Evolutionary conservation across 768 basidiomycete species (phyloP).

Genomic region (Tulasnella sp.): DNA sequence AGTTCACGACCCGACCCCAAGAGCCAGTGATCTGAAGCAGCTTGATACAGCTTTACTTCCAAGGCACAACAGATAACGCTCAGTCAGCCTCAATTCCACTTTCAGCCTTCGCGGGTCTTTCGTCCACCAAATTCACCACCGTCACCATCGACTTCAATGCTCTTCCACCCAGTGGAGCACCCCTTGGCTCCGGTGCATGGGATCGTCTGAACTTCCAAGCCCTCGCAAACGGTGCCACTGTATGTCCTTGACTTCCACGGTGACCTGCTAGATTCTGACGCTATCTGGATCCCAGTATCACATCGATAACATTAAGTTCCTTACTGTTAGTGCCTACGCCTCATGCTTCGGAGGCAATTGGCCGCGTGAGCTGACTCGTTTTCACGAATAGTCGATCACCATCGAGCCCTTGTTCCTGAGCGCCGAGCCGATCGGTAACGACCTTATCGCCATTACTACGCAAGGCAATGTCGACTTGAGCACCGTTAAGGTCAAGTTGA

Average conservation of each 20-base stretch:
- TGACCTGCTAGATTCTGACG: neutral
- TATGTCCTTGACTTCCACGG: conserved; percentile 23
- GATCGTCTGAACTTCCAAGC: conserved; percentile 57
- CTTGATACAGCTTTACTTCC: conserved; percentile 45
- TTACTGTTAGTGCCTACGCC: conserved; percentile 43
- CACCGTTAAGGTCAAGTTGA: conserved; percentile 47
- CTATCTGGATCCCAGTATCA: conserved; percentile 38
- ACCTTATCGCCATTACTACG: conserved; percentile 56
- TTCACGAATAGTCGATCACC: conserved; percentile 47
- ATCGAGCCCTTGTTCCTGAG: conserved; percentile 55
- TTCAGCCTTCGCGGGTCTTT: conserved; percentile 49
- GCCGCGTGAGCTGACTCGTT: neutral
- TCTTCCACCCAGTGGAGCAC: conserved; percentile 49
- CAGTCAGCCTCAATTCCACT: conserved; percentile 50
- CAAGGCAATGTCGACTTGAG: conserved; percentile 53
- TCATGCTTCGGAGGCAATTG: neutral
- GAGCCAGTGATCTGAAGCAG: neutral
- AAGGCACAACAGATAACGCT: conserved; percentile 48
- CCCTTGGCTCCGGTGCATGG: conserved; percentile 50
- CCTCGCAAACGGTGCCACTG: conserved; percentile 50
- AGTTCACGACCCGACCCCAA: neutral
- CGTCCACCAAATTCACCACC: conserved; percentile 49
- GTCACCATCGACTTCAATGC: conserved; percentile 54
- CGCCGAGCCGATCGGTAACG: conserved; percentile 55
- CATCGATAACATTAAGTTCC: conserved; percentile 55